These are phyloP conservation scores for Uncinocarpus reesii DNA, from an alignment of 2,329 filamentous ascomycete genomes.

Conservation along the genomic window DNA sequence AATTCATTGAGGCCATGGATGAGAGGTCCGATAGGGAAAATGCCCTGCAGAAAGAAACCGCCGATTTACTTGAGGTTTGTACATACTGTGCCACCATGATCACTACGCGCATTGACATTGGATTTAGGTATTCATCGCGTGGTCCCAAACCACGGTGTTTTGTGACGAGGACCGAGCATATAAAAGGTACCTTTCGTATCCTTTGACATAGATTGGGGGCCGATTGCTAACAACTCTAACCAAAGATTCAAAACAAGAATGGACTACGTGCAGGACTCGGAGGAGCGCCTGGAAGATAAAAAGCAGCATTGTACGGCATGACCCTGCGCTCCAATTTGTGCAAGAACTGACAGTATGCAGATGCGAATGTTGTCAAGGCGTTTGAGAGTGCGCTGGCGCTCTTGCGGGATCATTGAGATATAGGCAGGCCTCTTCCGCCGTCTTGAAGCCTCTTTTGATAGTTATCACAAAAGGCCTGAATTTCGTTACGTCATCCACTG, in stretches of 20 bases:
- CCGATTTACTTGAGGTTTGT: slow-evolving; percentile 52
- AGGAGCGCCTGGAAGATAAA: slow-evolving; percentile 60
- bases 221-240: neutral
- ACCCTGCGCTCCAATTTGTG: neutral
- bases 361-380: slow-evolving; percentile 38
- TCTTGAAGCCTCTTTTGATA: no score
- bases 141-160: slow-evolving; percentile 61
- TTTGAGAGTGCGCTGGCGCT: slow-evolving; percentile 41
- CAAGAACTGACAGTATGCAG: slow-evolving; percentile 21
- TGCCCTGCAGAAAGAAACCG: slow-evolving; percentile 56
- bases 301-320: slow-evolving; percentile 63
- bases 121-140: slow-evolving; percentile 63
- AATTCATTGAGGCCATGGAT: slow-evolving; percentile 57
- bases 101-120: neutral
- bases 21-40: slow-evolving; percentile 55
- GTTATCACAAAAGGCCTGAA: neutral
- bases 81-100: slow-evolving; percentile 13
- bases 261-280: slow-evolving; percentile 63
- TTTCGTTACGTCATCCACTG: slow-evolving; percentile 13
- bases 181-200: slow-evolving; percentile 50
- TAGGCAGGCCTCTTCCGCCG: neutral
- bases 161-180: slow-evolving; percentile 67
- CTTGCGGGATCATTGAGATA: slow-evolving; percentile 27
- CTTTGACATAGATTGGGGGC: neutral
- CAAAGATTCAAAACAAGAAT: slow-evolving; percentile 65